Evolutionary conservation across 352 stramenopile species (phyloP), one percentile per base, ranked within the genome.

Genomic region (Pythium guiyangense): DNA sequence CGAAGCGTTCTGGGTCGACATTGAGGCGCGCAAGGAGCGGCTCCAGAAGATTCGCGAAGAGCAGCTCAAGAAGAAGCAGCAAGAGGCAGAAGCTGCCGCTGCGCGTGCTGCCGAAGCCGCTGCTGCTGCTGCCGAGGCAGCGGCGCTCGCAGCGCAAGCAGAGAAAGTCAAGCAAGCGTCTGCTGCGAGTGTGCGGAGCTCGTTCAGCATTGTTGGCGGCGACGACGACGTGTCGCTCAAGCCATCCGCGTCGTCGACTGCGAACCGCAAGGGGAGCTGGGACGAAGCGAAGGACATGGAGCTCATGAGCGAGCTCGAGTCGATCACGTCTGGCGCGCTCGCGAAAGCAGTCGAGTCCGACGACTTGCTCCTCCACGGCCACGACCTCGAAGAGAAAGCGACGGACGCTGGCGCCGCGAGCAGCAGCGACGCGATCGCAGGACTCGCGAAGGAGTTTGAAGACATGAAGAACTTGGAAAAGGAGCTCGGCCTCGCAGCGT

Each of bases 241-340:
- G 29, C 57, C 50, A 3, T 22, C 22, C 22, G 22, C 22, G 22
- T n/a, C 45, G 3, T 55, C 71, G 6, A 77, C 71, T 52, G 49
- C 67, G 51, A 86, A 75, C 52, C 82, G 83, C 14, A 86, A 86
- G 45, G 71, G 79, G 14, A 93, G 83, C 53, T 95, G 85, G 85
- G 74, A 90, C 60, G 85, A 92, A 57, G 77, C 88, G 47, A 91
- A 89, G 48, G 85, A 95, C 67, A 87, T 91, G 60, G 76, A 91
- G 49, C 64, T 95, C 4, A 92, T 95, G 81, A 92, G 67, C 51
- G 83, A 92, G 51, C 72, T 95, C 8, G 81, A 95, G 64, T 93
- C 85, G 18, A 57, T 94, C 40, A 94, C 84, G 15, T 68, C 66
- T 18, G 70, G 69, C 5, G 71, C 80, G 17, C 58, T 87, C n/a